Conservation (phyloP, 805 yeast species). For the Hanseniaspora mollemarum region DNA sequence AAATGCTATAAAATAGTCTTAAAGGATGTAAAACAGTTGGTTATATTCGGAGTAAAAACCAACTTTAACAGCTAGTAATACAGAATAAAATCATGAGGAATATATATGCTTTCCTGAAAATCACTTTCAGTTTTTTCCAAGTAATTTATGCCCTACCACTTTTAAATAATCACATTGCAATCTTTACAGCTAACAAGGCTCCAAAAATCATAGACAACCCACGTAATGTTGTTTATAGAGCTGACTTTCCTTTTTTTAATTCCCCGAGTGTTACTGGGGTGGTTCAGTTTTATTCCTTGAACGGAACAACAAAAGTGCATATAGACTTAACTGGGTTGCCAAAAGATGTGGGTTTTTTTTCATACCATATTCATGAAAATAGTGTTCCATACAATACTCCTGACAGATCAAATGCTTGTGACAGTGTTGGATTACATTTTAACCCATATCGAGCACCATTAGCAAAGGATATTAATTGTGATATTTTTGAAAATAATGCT, state of each 20-base stretch:
- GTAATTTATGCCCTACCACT: background rate
- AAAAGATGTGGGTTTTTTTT: constrained; percentile 52
- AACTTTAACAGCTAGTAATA: background rate
- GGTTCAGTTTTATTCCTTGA: constrained; percentile 48
- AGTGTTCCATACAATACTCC: constrained; percentile 39
- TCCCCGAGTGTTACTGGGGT: constrained; percentile 37
- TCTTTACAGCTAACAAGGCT: constrained; percentile 26
- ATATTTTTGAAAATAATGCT: constrained; percentile 47
- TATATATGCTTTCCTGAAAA: too few relatives aligned
- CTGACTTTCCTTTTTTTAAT: constrained; percentile 33
- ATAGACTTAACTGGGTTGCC: constrained; percentile 65
- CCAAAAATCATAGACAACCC: constrained; percentile 43
- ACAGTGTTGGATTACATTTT: constrained; percentile 45
- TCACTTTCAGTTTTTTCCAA: too few relatives aligned
- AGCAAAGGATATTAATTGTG: constrained; percentile 33
- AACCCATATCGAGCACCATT: constrained; percentile 41
- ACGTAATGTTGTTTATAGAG: constrained; percentile 41
- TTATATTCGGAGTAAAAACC: background rate
- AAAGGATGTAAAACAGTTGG: background rate
- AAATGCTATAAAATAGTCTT: too few relatives aligned
- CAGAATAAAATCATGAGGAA: background rate
- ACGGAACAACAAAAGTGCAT: constrained; percentile 52
- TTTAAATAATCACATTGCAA: background rate
- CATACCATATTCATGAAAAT: constrained; percentile 53
- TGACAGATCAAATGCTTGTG: constrained; percentile 34